A percentile compares a stretch with the other conserved stretches of the same genome.
Evolutionary conservation across 2,329 filamentous ascomycete species (phyloP).

Genomic region (Fusarium sp.): DNA sequence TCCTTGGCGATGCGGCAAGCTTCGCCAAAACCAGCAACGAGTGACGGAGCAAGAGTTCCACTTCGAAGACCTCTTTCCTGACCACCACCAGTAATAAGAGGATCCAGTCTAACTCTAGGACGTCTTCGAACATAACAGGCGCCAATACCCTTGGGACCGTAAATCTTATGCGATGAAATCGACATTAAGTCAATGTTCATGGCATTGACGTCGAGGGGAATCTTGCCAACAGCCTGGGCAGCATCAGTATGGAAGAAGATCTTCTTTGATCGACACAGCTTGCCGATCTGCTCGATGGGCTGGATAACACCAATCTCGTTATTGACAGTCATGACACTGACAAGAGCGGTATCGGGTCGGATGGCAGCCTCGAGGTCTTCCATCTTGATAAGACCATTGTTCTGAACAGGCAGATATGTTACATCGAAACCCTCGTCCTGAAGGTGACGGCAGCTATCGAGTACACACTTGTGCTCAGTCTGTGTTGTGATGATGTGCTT

Average conservation of each 20-base stretch:
- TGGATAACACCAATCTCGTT: slow-evolving; percentile 99
- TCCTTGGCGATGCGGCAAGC: slow-evolving; percentile 91
- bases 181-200: slow-evolving; percentile 99
- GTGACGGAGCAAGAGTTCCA: slow-evolving; percentile 88
- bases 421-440: slow-evolving; percentile 97
- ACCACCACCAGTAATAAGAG: slow-evolving; percentile 94
- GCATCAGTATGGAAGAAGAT: slow-evolving; percentile 98
- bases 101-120: slow-evolving; percentile 92
- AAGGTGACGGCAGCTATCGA: slow-evolving; percentile 96
- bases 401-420: slow-evolving; percentile 94
- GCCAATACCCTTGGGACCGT: slow-evolving; percentile 96
- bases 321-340: slow-evolving; percentile 99
- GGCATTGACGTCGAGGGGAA: slow-evolving; percentile 94
- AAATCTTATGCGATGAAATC: slow-evolving; percentile 98
- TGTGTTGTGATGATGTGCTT: slow-evolving; percentile 98
- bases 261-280: slow-evolving; percentile 89
- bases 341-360: slow-evolving; percentile 87
- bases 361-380: slow-evolving; percentile 89
- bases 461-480: slow-evolving; percentile 98
- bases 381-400: slow-evolving; percentile 86
- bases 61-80: slow-evolving; percentile 96
- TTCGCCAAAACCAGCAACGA: slow-evolving; percentile 94
- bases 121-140: slow-evolving; percentile 95
- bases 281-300: slow-evolving; percentile 91
- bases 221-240: slow-evolving; percentile 98